Evolutionary conservation across 2,329 filamentous ascomycete species (phyloP).

Genomic region (Claviceps citrina): DNA sequence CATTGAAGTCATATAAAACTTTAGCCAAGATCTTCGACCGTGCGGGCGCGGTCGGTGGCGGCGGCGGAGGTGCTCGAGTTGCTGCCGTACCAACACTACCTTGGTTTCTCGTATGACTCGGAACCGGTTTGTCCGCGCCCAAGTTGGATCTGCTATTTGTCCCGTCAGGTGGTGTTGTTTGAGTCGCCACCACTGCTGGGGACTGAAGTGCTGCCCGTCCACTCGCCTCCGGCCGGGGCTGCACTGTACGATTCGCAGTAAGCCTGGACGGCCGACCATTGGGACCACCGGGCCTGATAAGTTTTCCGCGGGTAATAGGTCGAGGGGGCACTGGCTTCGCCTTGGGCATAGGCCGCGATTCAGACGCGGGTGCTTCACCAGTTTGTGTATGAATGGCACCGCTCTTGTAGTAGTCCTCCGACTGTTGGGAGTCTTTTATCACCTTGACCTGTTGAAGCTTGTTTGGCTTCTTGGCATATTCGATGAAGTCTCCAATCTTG

Average conservation of each 20-base stretch:
- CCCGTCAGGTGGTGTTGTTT: not conserved
- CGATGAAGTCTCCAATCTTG: constrained; percentile 69
- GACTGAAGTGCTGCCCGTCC: constrained; percentile 19
- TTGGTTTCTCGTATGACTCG: constrained; percentile 39
- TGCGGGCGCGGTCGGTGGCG: constrained; percentile 46
- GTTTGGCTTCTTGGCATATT: constrained; percentile 95
- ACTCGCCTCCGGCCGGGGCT: constrained; percentile 26
- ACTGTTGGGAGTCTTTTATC: constrained; percentile 65
- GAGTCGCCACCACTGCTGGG: constrained; percentile 14
- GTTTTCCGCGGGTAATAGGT: constrained; percentile 83
- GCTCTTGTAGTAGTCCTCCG: constrained; percentile 85
- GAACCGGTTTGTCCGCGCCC: constrained; percentile 17
- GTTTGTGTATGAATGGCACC: constrained; percentile 72
- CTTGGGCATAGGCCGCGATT: constrained; percentile 72
- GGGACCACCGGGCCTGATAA: constrained; percentile 82
- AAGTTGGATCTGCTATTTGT: constrained; percentile 2
- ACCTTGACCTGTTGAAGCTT: constrained; percentile 84
- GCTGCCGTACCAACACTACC: constrained; percentile 35
- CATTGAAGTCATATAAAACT: constrained; percentile 82
- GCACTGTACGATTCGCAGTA: constrained; percentile 31
- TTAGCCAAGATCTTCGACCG: constrained; percentile 64
- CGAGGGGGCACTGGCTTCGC: constrained; percentile 73
- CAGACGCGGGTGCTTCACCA: constrained; percentile 70
- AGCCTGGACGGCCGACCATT: constrained; percentile 64
- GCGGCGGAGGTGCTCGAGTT: constrained; percentile 45